Evolutionary conservation across 1,139 yeast genomes (phyloP).

Genomic region (Blastobotrys ciferrii): DNA sequence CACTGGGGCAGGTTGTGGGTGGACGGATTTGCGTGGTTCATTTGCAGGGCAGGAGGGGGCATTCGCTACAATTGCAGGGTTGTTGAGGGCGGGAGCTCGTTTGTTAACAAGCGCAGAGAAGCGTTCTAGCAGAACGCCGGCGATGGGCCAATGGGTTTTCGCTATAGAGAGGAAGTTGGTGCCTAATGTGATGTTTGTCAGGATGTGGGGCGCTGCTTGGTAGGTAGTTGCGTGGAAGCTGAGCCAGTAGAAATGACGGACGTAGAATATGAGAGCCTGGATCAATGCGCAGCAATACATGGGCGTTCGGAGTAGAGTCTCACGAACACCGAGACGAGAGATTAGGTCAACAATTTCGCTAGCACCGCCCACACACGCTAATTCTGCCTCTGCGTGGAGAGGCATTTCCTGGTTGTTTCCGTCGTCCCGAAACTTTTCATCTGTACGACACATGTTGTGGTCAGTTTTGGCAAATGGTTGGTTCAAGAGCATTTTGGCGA

Average conservation of each 20-base stretch:
- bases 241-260: constrained; percentile 7
- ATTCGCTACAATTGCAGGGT: neutral
- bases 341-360: constrained; percentile 1
- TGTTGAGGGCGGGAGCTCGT: neutral
- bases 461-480: constrained; percentile 6
- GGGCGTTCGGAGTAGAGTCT: neutral
- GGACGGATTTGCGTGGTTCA: neutral
- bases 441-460: constrained; percentile 1
- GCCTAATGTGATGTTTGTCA: constrained; percentile 1
- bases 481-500: constrained; percentile 4
- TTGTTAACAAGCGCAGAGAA: neutral
- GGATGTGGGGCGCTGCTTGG: neutral
- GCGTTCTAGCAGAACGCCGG: neutral
- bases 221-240: neutral
- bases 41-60: neutral
- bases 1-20: neutral
- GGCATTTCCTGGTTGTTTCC: neutral
- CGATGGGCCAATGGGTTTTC: constrained; percentile 3
- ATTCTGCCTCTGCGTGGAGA: constrained; percentile 2
- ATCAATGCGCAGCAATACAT: constrained; percentile 5
- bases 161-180: constrained; percentile 1
- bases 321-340: neutral
- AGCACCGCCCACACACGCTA: neutral
- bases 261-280: constrained; percentile 3
- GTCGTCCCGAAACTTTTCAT: constrained; percentile 1